Base-by-base conservation (phyloP, 2,329 filamentous ascomycete genomes). In the Talaromyces sp. region DNA sequence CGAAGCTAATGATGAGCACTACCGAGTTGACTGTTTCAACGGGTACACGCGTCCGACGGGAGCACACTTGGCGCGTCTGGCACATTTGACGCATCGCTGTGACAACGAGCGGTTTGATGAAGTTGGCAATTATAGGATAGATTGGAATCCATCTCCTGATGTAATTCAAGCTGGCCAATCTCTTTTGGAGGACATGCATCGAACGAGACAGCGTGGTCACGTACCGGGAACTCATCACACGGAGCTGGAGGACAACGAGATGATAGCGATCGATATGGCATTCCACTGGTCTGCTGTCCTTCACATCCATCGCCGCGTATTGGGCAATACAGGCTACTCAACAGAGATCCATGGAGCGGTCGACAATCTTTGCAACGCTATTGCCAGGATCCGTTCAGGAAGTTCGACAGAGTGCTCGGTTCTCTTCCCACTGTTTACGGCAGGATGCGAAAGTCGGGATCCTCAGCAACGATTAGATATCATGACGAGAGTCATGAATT, bases 381-480 rank as follows among this genome's bases (percentile, higher is more conserved):
- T 94, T 67, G 81, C 81, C 24, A 85, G 84, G 43, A 86, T 95
- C 58, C 80, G 86, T 13, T 79, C 83, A 13, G 89, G 90, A 6
- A 88, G 88, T 35, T 87, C 87, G 16, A 90, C 90, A 0, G 91
- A 94, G 75, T 88, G 87, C 9, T 92, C 90, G 71, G 79, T 91
- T 19, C 75, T 95, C 45, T 93, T 95, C 69, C 91, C 92, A 0
- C 87, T 95, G 78, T 95, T 95, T 75, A 91, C 90, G 1, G 91
- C 91, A 1, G 92, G 91, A 0, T 93, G 90, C 69, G 90, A 95
- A 74, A 87, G 88, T 0, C 79, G 79, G 63, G 84, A 87, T 58
- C 71, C 80, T 39, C 77, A 76, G 2, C 85, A 89, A 69, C 82
- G 87, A 59, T 78, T 79, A 27, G 82, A 86, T 71, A 86, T 94